These are phyloP conservation scores for Teunomyces aglyptinius DNA, from an alignment of 805 yeast species.

Conservation along the genomic window DNA sequence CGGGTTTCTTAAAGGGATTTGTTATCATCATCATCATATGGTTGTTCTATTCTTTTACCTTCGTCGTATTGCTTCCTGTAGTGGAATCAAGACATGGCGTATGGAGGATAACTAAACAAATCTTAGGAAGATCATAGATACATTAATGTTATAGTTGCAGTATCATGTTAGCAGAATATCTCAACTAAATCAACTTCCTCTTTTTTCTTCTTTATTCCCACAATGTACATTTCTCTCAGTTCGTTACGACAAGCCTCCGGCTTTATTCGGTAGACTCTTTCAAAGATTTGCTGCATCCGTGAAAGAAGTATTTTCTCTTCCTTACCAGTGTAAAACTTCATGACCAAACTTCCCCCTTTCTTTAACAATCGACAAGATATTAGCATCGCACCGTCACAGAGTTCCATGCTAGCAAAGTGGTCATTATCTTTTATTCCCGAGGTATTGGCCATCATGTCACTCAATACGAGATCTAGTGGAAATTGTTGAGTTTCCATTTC, in stretches of 20 bases:
- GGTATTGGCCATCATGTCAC: slow-evolving; percentile 90
- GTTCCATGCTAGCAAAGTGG: slow-evolving; percentile 81
- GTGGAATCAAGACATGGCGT: slow-evolving; percentile 21
- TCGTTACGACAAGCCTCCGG: slow-evolving; percentile 79
- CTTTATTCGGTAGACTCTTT: slow-evolving; percentile 64
- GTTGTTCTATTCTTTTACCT: slow-evolving; percentile 31
- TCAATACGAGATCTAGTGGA: slow-evolving; percentile 50
- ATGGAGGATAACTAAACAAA: slow-evolving; percentile 5
- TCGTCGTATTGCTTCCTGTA: slow-evolving; percentile 29
- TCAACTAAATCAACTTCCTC: not conserved
- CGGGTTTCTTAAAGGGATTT: slow-evolving; percentile 28
- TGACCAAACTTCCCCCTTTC: slow-evolving; percentile 70
- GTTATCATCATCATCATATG: slow-evolving; percentile 32
- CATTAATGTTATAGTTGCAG: not conserved
- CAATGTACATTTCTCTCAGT: slow-evolving; percentile 79
- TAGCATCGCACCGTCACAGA: slow-evolving; percentile 87
- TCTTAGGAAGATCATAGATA: not conserved
- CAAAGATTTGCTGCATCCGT: slow-evolving; percentile 58
- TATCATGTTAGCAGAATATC: not conserved
- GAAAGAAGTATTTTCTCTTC: slow-evolving; percentile 68
- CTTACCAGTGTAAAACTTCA: slow-evolving; percentile 82
- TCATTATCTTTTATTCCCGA: slow-evolving; percentile 79
- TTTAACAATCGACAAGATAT: slow-evolving; percentile 69
- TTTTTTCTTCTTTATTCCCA: slow-evolving; percentile 46
- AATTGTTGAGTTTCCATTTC: slow-evolving; percentile 7